These are phyloP conservation scores for Ceriops zippeliana DNA, from an alignment of 345 rosid species.

Conservation along the genomic window DNA sequence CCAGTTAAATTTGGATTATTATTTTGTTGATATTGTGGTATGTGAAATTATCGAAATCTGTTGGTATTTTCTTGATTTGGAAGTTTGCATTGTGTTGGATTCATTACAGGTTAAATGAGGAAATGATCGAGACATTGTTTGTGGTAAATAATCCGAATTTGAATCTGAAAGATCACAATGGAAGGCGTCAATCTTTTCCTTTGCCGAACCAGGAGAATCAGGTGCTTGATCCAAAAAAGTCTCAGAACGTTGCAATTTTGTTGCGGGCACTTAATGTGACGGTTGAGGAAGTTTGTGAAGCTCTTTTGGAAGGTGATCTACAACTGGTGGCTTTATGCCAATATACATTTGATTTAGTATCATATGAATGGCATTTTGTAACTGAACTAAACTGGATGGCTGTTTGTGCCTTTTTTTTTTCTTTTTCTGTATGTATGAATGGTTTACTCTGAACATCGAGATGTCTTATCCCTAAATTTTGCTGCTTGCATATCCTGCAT, in stretches of 20 bases:
- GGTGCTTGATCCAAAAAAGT: conserved; percentile 83
- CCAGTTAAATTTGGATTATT: too few species aligned
- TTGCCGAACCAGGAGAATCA: conserved; percentile 51
- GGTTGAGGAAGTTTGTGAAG: conserved; percentile 89
- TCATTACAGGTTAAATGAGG: conserved; percentile 79
- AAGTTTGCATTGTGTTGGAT: conserved; percentile 16
- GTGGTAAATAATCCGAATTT: conserved; percentile 51
- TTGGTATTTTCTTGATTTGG: neutral
- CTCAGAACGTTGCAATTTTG: conserved; percentile 89
- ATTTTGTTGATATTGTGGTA: too few species aligned
- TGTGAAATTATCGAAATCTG: neutral
- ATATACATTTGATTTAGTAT: neutral
- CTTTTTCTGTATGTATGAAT: neutral
- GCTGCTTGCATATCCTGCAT: neutral
- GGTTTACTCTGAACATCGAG: too few species aligned
- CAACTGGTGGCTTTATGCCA: too few species aligned
- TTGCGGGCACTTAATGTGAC: conserved; percentile 92
- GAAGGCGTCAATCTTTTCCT: conserved; percentile 29
- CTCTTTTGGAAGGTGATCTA: conserved; percentile 70
- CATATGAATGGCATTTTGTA: neutral
- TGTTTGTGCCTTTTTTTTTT: too few species aligned
- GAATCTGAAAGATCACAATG: conserved; percentile 38
- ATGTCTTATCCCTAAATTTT: too few species aligned
- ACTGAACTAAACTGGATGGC: neutral
- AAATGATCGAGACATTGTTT: conserved; percentile 93